phyloP scores from a whole-genome alignment of 2,329 filamentous ascomycete species.

The Trichoderma sp. region DNA sequence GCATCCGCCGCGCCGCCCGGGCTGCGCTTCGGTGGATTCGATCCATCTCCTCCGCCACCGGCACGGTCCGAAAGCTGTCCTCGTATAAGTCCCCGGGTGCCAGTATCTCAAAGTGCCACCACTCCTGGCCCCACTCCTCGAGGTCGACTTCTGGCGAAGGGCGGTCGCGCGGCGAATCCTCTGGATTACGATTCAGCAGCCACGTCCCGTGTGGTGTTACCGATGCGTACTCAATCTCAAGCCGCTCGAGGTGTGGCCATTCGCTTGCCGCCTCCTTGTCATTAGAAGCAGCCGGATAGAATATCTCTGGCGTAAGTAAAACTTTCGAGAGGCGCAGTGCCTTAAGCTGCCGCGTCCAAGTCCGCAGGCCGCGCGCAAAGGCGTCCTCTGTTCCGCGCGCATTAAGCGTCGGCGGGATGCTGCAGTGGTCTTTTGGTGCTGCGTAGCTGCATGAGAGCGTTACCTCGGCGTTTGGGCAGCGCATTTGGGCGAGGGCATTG shows the following conservation, averaged over 20 bases:
- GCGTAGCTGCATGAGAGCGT: background rate
- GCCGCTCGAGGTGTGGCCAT: background rate
- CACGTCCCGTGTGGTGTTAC: background rate
- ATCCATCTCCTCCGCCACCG: background rate
- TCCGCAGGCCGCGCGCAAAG: background rate
- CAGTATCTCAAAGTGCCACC: background rate
- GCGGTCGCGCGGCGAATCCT: background rate
- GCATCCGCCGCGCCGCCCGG: background rate
- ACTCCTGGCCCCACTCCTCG: background rate
- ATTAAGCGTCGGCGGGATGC: background rate
- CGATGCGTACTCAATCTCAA: background rate
- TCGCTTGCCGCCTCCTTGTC: background rate
- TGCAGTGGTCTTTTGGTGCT: background rate
- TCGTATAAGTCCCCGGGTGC: background rate
- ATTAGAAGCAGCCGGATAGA: background rate
- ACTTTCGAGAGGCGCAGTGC: background rate
- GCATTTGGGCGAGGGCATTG: background rate
- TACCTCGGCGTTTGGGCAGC: background rate
- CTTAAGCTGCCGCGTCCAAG: background rate
- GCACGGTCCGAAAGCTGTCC: background rate
- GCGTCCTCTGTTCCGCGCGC: background rate
- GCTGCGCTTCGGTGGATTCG: background rate
- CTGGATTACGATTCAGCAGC: background rate
- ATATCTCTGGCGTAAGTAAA: background rate
- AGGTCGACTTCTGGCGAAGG: background rate